Conservation (phyloP, 768 basidiomycete species). For the Macrocybe gigantea region DNA sequence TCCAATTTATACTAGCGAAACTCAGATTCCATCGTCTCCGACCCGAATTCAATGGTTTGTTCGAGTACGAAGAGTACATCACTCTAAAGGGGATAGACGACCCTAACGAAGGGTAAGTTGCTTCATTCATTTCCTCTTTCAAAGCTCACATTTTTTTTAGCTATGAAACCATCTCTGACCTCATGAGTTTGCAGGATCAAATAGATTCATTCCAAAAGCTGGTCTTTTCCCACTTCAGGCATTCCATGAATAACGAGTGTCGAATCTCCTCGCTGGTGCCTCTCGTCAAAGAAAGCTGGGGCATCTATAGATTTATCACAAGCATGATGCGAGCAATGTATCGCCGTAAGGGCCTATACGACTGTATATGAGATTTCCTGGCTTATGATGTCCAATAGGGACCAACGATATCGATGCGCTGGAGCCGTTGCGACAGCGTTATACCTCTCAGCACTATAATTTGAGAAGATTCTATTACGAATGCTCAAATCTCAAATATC, state of each 20-base stretch:
- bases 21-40: conserved; percentile 92
- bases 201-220: conserved; percentile 99
- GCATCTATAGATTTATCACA: conserved; percentile 97
- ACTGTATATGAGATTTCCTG: conserved; percentile 3
- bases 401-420: conserved; percentile 86
- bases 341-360: conserved; percentile 50
- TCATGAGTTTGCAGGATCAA: conserved; percentile 97
- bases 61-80: conserved; percentile 99
- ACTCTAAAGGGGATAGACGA: conserved; percentile 96
- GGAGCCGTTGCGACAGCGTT: conserved; percentile 84
- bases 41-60: conserved; percentile 97
- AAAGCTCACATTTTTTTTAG: conserved; percentile 33
- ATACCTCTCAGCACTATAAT: conserved; percentile 85
- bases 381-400: conserved; percentile 37
- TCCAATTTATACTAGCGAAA: conserved; percentile 92
- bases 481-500: conserved; percentile 96
- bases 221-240: conserved; percentile 91
- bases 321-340: conserved; percentile 99
- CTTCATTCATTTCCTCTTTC: not conserved
- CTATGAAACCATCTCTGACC: conserved; percentile 95
- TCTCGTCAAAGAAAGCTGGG: conserved; percentile 98
- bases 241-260: conserved; percentile 93
- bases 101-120: conserved; percentile 92
- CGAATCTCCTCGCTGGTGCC: conserved; percentile 95
- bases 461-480: conserved; percentile 99